Conservation (phyloP, 768 basidiomycete genomes). For the Boletellus ananiceps region DNA sequence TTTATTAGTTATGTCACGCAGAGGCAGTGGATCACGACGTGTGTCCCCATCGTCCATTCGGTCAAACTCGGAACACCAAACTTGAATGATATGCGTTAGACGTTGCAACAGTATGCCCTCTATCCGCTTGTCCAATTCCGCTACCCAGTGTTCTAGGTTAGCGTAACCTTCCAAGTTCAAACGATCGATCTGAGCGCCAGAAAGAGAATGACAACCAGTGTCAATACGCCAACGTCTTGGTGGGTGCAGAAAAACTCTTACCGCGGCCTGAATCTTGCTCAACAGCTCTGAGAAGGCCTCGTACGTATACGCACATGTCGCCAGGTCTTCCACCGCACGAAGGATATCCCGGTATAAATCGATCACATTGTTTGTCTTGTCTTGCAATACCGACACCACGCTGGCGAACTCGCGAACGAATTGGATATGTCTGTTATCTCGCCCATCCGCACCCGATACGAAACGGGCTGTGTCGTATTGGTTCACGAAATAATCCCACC, state of each 20-base stretch:
- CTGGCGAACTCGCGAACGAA: constrained; percentile 96
- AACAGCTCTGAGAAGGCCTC: constrained; percentile 82
- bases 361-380: constrained; percentile 92
- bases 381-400: constrained; percentile 88
- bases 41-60: constrained; percentile 64
- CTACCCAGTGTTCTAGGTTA: constrained; percentile 90
- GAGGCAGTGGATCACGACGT: constrained; percentile 46
- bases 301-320: constrained; percentile 77
- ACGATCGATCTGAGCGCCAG: constrained; percentile 68
- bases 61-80: constrained; percentile 89
- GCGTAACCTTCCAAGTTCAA: constrained; percentile 95
- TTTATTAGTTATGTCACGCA: constrained; percentile 58
- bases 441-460: constrained; percentile 66
- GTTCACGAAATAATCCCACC: constrained; percentile 96
- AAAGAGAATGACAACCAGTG: not conserved
- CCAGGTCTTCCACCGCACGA: constrained; percentile 80
- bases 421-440: constrained; percentile 84
- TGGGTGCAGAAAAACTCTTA: constrained; percentile 34
- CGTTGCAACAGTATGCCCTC: constrained; percentile 76
- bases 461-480: constrained; percentile 84
- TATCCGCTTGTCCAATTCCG: constrained; percentile 76
- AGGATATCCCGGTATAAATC: constrained; percentile 86
- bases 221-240: not conserved
- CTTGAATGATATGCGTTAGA: constrained; percentile 69
- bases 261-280: constrained; percentile 77